Base-by-base conservation (phyloP, 305 asterid species). In the Salvia sclarea region DNA sequence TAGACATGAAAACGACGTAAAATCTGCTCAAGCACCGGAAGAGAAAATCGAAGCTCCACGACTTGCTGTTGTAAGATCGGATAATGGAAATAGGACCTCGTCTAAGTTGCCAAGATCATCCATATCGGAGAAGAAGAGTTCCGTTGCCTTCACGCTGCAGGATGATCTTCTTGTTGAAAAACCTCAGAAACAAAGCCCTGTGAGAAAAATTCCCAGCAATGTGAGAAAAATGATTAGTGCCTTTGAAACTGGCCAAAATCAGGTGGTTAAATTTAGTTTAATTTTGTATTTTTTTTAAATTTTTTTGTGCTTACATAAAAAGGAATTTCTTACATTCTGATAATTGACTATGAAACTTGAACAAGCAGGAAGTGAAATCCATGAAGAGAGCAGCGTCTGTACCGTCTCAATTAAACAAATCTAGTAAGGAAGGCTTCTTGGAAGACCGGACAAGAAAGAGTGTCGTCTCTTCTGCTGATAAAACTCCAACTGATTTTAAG, bases 141-240 rank as follows among this genome's bases (percentile, higher is more conserved):
- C 48, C 22, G 76, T 68, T 60, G 49, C 75, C 54, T 48, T 16
- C 20, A 68, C 35, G 56, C 67, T 69, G 47, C 48, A 61, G 37
- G 76, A 79, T 74, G 82, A 71, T 66, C 59, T 55, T 62, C 56
- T 47, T 5, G 33, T 41, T 66, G 50, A 57, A 47, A 66, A 74
- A 43, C 61, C 80, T 24, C 77, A 57, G 55, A 69, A 66, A 59
- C 82, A 64, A 76, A 70, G 64, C 69, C 74, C 70, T 28, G 33
- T 25, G 54, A 59, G 74, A 69, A 85, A 59, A 84, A 72, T 63
- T 76, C 83, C 85, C 56, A 85, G 92, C 84, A 85, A 62, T 58
- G 96, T 93, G 76, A 84, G 76, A 78, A 93, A 88, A 77, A 83
- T 90, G 90, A 85, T 88, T 61, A 86, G 86, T 75, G 96, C 95